Percentiles rank a stretch among this genome's conserved stretches.
Evolutionary conservation across 2,329 filamentous ascomycete species (phyloP).

Genomic region (Aspergillus felis): DNA sequence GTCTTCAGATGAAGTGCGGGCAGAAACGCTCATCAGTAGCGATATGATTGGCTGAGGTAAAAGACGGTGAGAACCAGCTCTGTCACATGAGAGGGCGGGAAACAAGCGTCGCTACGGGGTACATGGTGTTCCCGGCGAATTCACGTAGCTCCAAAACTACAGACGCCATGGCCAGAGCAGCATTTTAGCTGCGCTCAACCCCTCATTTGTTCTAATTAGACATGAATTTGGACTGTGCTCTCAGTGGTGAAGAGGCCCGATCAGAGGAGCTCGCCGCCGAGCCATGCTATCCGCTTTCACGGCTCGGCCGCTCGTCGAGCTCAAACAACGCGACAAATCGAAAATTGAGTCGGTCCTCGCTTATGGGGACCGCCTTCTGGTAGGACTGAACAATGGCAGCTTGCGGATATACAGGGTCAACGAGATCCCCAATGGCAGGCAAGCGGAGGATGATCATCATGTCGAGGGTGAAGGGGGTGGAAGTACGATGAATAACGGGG

Average conservation of each 20-base stretch:
- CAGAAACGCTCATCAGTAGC: neutral
- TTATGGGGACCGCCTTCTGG: constrained; percentile 86
- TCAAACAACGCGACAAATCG: constrained; percentile 90
- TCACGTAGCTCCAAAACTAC: neutral
- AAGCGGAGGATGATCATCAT: constrained; percentile 29
- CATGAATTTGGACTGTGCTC: constrained; percentile 12
- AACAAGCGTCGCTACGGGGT: neutral
- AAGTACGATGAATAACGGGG: constrained; percentile 11
- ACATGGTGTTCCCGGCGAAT: neutral
- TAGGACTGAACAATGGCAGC: constrained; percentile 84
- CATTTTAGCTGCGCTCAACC: constrained; percentile 5
- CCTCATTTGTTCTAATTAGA: constrained; percentile 8
- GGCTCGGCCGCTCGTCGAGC: constrained; percentile 93
- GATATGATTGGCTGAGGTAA: neutral
- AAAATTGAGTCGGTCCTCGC: constrained; percentile 95
- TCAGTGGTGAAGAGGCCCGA: constrained; percentile 15
- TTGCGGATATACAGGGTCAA: constrained; percentile 91
- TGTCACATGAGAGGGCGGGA: constrained; percentile 16
- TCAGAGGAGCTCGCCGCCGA: constrained; percentile 13
- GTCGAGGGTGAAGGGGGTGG: constrained; percentile 11
- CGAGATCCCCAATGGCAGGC: constrained; percentile 48
- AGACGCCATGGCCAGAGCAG: constrained; percentile 14
- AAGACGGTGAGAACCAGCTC: constrained; percentile 1
- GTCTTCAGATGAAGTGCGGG: neutral
- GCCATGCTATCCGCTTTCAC: constrained; percentile 95